Conservation (phyloP, 345 rosid species). For the Stellera chamaejasme region DNA sequence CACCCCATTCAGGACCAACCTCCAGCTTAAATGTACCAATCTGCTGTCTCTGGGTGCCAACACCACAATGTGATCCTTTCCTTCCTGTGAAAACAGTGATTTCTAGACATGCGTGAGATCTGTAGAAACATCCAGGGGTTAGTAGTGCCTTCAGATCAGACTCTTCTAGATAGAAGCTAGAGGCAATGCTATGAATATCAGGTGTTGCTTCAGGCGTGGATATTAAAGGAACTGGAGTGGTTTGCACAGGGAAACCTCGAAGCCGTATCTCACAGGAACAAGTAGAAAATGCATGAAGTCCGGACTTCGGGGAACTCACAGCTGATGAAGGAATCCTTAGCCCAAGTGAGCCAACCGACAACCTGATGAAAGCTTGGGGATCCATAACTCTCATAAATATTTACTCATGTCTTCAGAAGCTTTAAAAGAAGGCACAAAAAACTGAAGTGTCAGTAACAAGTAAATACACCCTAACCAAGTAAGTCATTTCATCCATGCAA, state of each 20-base stretch:
- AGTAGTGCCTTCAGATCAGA: conserved; percentile 73
- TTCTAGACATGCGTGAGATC: conserved; percentile 59
- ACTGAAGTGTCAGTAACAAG: conserved; percentile 13
- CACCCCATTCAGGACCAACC: conserved; percentile 90
- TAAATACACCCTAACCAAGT: conserved; percentile 2
- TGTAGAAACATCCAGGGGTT: conserved; percentile 76
- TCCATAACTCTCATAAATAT: conserved; percentile 62
- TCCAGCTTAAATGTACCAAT: conserved; percentile 71
- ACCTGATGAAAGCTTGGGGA: conserved; percentile 91
- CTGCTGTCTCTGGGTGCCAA: conserved; percentile 68
- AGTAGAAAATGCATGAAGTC: conserved; percentile 39
- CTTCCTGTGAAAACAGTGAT: conserved; percentile 54
- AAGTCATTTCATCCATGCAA: conserved; percentile 1
- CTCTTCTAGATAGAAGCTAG: conserved; percentile 89
- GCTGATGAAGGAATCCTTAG: conserved; percentile 53
- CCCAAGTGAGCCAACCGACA: conserved; percentile 79
- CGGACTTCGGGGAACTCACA: conserved; percentile 33
- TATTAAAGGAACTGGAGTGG: conserved; percentile 57
- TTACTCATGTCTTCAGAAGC: conserved; percentile 38
- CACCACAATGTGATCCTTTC: conserved; percentile 70
- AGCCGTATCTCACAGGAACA: conserved; percentile 79
- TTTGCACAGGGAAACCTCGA: conserved; percentile 85
- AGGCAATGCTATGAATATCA: conserved; percentile 62
- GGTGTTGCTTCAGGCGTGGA: conserved; percentile 68
- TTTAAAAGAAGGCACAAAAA: conserved; percentile 20